Evolutionary conservation across 768 basidiomycete genomes (phyloP), one percentile per base, ranked within the genome.

Genomic region (Auricularia auricula-judae): DNA sequence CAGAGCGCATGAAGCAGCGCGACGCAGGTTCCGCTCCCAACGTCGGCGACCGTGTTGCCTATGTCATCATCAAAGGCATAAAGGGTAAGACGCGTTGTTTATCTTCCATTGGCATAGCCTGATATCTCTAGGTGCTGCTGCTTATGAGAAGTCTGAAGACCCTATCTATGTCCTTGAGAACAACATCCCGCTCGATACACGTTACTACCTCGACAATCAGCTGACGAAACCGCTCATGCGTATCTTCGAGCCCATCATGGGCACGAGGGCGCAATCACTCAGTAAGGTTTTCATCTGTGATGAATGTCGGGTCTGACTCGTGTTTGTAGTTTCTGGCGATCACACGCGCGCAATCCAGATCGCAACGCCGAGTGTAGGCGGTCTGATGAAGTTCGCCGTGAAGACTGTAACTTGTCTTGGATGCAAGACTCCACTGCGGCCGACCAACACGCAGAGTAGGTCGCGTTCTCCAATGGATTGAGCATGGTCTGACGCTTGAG

Each of bases 131-230:
- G 29, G 93, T 69, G 96, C 97, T 12, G 93, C 94, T 16, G 97
- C 96, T 16, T 99, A 97, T 69, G 96, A 98, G 73, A 98, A 98
- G 74, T 98, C 96, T 0, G 97, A 99, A 72, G 97, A 98, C 70
- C 97, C 97, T 0, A 81, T 99, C 63, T 98, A 92, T 71, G 97
- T 98, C 16, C 82, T 99, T 23, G 97, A 99, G 74, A 93, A 99
- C 75, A 99, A 93, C 73, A 84, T 99, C 53, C 97, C 97, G 0
- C 95, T 99, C 67, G 97, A 99, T 72, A 98, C 97, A 4, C 88
- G 91, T 71, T 98, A 99, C 74, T 99, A 98, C 72, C 84, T 99
- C 60, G 96, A 99, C 65, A 98, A 98, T 70, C 97, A 99, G 72
- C 84, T 99, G 0, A 92, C 94, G 1, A 98, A 98, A 73, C 97